Base-by-base conservation (phyloP, 805 yeast genomes). In the Clavispora asparagi region DNA sequence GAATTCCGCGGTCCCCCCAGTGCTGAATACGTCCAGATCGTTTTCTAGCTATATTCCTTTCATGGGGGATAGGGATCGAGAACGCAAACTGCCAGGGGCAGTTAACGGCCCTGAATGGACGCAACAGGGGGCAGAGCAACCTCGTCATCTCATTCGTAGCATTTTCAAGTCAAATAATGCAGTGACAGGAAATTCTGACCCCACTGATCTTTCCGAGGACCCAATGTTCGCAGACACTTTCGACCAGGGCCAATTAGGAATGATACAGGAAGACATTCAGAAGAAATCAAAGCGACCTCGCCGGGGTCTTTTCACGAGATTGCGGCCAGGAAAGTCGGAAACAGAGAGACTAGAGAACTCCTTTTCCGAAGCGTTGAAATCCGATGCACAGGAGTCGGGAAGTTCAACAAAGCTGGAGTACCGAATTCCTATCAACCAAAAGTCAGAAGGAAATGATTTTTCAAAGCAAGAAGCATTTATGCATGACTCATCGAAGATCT, bases 41-140 rank as follows among this genome's bases (percentile, higher is more conserved):
- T 60, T 71, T 19, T 60, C 67, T 6, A 69, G 68, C 44, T 70
- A 69, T 49, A 62, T 71, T 32, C 75, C 76, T 7, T 71, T 71
- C 47, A 69, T 68, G 69, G 64, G 45, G 31, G 49, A 45, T 37
- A n/a, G 44, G 10, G 46, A 44, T 26, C 16, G 44, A 7, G 46
- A 44, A 27, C 25, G 33, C 25, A 46, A 41, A 27, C 54, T 46
- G 53, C 54, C 53, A 9, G 36, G 39, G 28, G 38, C 16, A 7
- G 28, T 5, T 28, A n/a, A n/a, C 28, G 23, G 14, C 4, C n/a
- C 30, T 6, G 46, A 43, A 29, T 43, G 46, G 46, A 11, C 9
- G n/a, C 45, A 17, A 16, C n/a, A 30, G 10, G 27, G 31, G 7
- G 13, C 23, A 12, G 50, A 42, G 35, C 69, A 61, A 29, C 54